phyloP scores from a whole-genome alignment of 768 basidiomycete species.

The Termitomyces sp. region DNA sequence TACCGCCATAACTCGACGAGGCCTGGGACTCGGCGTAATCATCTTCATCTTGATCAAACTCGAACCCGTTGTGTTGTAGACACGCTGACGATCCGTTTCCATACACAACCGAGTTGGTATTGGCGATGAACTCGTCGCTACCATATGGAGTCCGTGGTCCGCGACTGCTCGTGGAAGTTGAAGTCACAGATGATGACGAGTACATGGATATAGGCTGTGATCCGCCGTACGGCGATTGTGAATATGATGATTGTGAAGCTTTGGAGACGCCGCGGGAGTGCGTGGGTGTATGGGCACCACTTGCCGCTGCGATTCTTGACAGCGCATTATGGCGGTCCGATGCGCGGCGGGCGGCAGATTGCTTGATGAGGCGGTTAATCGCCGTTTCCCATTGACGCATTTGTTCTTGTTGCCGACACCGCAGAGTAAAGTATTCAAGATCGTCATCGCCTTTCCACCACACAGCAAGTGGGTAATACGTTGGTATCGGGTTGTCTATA shows the following conservation, averaged over 20 bases:
- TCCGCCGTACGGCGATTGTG: slow-evolving; percentile 19
- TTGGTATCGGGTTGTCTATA: slow-evolving; percentile 43
- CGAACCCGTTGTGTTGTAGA: slow-evolving; percentile 64
- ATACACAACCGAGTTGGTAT: slow-evolving; percentile 22
- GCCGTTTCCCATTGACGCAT: slow-evolving; percentile 88
- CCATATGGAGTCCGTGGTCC: slow-evolving; percentile 28
- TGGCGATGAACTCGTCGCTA: slow-evolving; percentile 33
- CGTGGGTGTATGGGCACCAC: slow-evolving; percentile 39
- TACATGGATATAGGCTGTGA: slow-evolving; percentile 29
- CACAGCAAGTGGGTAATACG: slow-evolving; percentile 77
- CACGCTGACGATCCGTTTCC: slow-evolving; percentile 48
- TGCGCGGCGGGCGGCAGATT: slow-evolving; percentile 63
- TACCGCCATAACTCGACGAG: slow-evolving; percentile 31
- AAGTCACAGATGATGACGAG: slow-evolving; percentile 17
- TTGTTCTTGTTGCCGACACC: slow-evolving; percentile 89
- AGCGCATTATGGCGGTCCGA: slow-evolving; percentile 50
- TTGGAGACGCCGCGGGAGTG: slow-evolving; percentile 30
- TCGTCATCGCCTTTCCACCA: slow-evolving; percentile 96
- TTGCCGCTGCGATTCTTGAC: slow-evolving; percentile 46
- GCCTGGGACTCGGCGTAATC: slow-evolving; percentile 75
- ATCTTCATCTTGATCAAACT: slow-evolving; percentile 65
- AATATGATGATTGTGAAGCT: slow-evolving; percentile 18
- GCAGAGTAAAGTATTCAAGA: slow-evolving; percentile 89
- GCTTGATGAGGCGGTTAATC: slow-evolving; percentile 83
- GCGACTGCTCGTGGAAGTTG: slow-evolving; percentile 27